phyloP scores from a whole-genome alignment of 2,329 filamentous ascomycete species.

The Xylariaceae sp. region DNA sequence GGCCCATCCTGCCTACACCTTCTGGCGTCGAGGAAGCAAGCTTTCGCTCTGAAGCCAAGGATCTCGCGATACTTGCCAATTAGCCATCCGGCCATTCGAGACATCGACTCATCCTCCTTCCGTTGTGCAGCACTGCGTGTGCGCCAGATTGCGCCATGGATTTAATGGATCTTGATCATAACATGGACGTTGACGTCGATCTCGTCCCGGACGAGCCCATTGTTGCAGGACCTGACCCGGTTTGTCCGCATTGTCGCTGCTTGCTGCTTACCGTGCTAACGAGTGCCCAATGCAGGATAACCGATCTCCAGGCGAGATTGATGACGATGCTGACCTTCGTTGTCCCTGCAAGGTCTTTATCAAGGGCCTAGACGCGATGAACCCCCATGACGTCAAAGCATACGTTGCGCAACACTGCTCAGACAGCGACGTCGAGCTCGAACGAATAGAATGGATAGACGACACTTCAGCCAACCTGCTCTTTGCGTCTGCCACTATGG shows the following conservation, averaged over 20 bases:
- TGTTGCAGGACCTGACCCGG: conserved; percentile 26
- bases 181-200: conserved; percentile 61
- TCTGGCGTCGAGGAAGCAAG: neutral
- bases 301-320: conserved; percentile 25
- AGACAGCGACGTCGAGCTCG: conserved; percentile 40
- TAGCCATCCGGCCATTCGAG: neutral
- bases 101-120: neutral
- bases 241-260: neutral
- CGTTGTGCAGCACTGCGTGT: conserved; percentile 2
- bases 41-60: too few relatives aligned
- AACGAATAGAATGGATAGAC: conserved; percentile 87
- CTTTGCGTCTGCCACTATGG: conserved; percentile 54
- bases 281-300: conserved; percentile 27
- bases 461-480: conserved; percentile 85
- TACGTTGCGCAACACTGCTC: conserved; percentile 67
- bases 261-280: conserved; percentile 16
- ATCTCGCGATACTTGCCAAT: neutral
- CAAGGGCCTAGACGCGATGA: conserved; percentile 74
- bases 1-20: neutral
- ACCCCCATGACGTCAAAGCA: conserved; percentile 70
- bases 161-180: conserved; percentile 64
- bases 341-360: conserved; percentile 70
- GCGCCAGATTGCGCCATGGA: conserved; percentile 28
- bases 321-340: conserved; percentile 35
- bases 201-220: conserved; percentile 42